Evolutionary conservation across 148 eudicot genomes (phyloP).

Genomic region (Vaccinium darrowii): DNA sequence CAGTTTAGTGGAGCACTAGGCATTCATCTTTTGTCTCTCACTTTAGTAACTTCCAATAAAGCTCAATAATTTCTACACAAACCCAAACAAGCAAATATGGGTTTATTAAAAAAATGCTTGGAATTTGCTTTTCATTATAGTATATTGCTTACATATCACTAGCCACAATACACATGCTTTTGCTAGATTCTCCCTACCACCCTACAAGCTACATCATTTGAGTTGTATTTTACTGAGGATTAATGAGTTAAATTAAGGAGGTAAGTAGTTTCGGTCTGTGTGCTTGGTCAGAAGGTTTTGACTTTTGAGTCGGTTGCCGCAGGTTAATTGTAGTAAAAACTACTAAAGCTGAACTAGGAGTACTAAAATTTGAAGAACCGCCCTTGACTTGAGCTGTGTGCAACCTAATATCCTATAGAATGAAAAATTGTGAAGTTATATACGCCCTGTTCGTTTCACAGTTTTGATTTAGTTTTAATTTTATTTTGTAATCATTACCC

Average conservation of each 20-base stretch:
- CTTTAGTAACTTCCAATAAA: not conserved
- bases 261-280: constrained; percentile 10
- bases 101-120: not conserved
- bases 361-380: constrained; percentile 8
- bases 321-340: constrained; percentile 14
- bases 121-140: not conserved
- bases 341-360: not conserved
- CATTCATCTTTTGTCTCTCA: not conserved
- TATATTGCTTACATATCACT: not conserved
- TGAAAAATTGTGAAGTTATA: too few species aligned
- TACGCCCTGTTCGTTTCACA: too few species aligned
- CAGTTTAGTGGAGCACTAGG: constrained; percentile 14
- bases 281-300: constrained; percentile 4
- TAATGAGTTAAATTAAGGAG: constrained; percentile 10
- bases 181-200: constrained; percentile 1
- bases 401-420: not conserved
- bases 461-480: too few species aligned
- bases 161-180: not conserved
- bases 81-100: not conserved
- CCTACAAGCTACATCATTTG: not conserved
- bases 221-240: not conserved
- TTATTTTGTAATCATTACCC: too few species aligned
- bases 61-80: not conserved
- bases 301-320: constrained; percentile 12
- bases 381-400: constrained; percentile 32